Conservation (phyloP, 202 grass and related monocot genomes). For the Panicum virgatum region DNA sequence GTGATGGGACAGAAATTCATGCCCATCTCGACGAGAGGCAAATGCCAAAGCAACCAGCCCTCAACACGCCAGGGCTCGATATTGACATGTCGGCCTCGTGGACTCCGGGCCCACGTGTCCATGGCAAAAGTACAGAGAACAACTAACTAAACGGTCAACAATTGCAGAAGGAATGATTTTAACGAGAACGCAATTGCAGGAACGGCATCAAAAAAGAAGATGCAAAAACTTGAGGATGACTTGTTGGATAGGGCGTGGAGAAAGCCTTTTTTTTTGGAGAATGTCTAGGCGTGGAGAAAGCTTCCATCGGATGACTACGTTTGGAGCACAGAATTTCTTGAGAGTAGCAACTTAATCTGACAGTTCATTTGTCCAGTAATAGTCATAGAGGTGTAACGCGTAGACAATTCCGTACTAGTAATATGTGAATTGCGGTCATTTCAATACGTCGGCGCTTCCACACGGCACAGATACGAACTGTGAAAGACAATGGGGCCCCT, state of each 20-base stretch:
- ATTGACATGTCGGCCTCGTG: slow-evolving; percentile 50
- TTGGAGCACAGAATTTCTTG: too few relatives aligned
- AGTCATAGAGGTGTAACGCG: neutral
- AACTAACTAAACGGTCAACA: slow-evolving; percentile 52
- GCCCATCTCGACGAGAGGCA: slow-evolving; percentile 33
- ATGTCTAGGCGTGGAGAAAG: neutral
- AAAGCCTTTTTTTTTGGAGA: neutral
- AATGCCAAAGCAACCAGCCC: slow-evolving; percentile 37
- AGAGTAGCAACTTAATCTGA: neutral
- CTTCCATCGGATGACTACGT: too few relatives aligned
- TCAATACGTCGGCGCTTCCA: neutral
- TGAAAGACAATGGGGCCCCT: neutral
- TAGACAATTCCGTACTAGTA: neutral
- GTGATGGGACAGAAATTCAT: slow-evolving; percentile 33
- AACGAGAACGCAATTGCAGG: neutral
- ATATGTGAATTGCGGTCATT: neutral
- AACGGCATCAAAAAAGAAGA: neutral
- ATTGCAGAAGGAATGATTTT: neutral
- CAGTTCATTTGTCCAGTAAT: neutral
- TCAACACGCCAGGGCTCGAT: slow-evolving; percentile 18
- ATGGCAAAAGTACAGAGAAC: neutral
- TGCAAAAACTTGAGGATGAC: neutral
- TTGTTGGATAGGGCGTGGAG: neutral
- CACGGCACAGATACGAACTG: neutral
- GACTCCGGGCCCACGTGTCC: slow-evolving; percentile 32